A percentile compares a stretch with the other conserved stretches of the same genome.
Conservation (phyloP, 495 filamentous ascomycete species). For the Neurospora tetraspora region DNA sequence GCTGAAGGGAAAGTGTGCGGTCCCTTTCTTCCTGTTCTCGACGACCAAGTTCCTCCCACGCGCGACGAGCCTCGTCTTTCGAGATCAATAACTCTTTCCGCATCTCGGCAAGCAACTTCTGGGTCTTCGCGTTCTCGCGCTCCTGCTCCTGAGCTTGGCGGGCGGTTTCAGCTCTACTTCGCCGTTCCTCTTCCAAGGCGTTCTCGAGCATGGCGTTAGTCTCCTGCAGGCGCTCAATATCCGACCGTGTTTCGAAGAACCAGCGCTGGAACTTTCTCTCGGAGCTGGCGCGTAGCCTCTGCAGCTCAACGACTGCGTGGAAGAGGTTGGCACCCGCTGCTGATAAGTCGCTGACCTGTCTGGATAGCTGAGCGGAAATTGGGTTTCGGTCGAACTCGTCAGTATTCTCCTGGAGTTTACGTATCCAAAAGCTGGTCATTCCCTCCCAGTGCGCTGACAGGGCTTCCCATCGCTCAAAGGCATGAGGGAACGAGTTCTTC, state of each 20-base stretch:
- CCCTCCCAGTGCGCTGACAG: conserved; percentile 98
- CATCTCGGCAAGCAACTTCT: conserved; percentile 75
- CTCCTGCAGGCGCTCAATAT: conserved; percentile 79
- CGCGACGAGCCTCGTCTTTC: conserved; percentile 89
- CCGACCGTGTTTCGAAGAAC: conserved; percentile 90
- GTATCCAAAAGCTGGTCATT: conserved; percentile 93
- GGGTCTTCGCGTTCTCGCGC: conserved; percentile 53
- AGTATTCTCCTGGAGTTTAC: conserved; percentile 77
- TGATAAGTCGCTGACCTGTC: conserved; percentile 90
- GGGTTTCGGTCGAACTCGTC: conserved; percentile 75
- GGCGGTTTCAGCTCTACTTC: conserved; percentile 53
- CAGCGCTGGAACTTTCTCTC: conserved; percentile 97
- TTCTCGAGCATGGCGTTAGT: conserved; percentile 71
- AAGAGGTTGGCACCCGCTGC: conserved; percentile 96
- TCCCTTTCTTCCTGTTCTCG: conserved; percentile 95
- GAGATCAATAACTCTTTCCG: conserved; percentile 85
- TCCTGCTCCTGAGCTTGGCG: conserved; percentile 54
- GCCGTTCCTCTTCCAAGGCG: conserved; percentile 61
- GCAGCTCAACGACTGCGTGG: conserved; percentile 92
- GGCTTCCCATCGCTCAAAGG: conserved; percentile 95
- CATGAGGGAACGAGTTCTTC: conserved; percentile 72
- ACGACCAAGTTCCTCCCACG: conserved; percentile 93
- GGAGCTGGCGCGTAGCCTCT: conserved; percentile 88
- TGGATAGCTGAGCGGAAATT: conserved; percentile 73
- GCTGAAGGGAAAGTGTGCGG: conserved; percentile 68